Percentiles rank a stretch among this genome's conserved stretches.
These are phyloP conservation scores for Adansonia digitata DNA, from an alignment of 345 rosid species.

Conservation along the genomic window DNA sequence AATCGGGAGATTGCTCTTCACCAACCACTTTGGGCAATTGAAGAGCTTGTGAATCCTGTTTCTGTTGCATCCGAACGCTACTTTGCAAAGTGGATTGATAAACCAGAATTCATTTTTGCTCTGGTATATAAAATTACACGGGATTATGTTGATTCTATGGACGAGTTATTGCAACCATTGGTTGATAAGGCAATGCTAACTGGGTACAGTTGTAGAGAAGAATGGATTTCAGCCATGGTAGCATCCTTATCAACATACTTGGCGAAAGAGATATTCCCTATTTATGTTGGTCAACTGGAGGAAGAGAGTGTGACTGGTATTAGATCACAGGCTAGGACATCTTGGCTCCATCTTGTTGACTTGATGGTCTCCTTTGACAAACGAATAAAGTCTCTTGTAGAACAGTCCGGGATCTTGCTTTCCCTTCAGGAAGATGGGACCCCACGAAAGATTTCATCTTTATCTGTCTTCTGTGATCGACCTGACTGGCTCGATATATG, in stretches of 20 bases:
- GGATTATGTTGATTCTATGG: conserved; percentile 86
- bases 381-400: conserved; percentile 62
- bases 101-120: conserved; percentile 82
- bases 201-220: conserved; percentile 95
- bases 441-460: conserved; percentile 64
- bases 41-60: conserved; percentile 89
- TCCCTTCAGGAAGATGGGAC: conserved; percentile 67
- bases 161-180: conserved; percentile 87
- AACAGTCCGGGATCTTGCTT: conserved; percentile 67
- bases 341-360: conserved; percentile 89
- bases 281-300: conserved; percentile 51
- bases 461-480: conserved; percentile 79
- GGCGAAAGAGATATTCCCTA: conserved; percentile 72
- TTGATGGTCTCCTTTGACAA: conserved; percentile 86
- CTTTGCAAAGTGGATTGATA: conserved; percentile 74
- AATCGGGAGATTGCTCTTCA: conserved; percentile 55
- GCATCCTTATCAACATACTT: conserved; percentile 60
- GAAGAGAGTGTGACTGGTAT: conserved; percentile 41
- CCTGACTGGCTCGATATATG: conserved; percentile 91
- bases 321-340: conserved; percentile 52
- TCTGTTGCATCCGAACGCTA: conserved; percentile 66
- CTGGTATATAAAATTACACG: conserved; percentile 79
- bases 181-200: conserved; percentile 82
- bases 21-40: conserved; percentile 96
- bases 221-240: conserved; percentile 97